A percentile compares a stretch with the other conserved stretches of the same genome.
Evolutionary conservation across 1,284 basidiomycete species (phyloP).

Genomic region (Inonotus obliquus): DNA sequence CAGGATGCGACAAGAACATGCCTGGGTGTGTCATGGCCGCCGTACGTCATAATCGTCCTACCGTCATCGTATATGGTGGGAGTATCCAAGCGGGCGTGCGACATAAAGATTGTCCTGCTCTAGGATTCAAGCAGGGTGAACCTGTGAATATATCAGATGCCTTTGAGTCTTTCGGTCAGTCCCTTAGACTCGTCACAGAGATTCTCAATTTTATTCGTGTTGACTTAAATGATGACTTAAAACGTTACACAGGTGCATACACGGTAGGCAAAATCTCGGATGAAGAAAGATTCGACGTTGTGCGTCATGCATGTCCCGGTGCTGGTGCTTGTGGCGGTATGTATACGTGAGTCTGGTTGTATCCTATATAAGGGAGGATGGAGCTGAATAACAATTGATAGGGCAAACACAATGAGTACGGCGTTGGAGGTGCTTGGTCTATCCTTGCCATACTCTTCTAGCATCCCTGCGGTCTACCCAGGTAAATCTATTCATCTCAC

Average conservation of each 20-base stretch:
- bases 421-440: conserved; percentile 89
- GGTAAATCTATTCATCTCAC: conserved; percentile 32
- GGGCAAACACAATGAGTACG: conserved; percentile 87
- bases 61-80: conserved; percentile 82
- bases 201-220: conserved; percentile 16
- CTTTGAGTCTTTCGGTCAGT: conserved; percentile 73
- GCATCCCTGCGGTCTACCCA: conserved; percentile 76
- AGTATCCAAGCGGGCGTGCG: conserved; percentile 76
- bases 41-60: conserved; percentile 78
- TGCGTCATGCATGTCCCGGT: conserved; percentile 80
- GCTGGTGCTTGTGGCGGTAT: conserved; percentile 78
- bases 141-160: conserved; percentile 80
- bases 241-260: conserved; percentile 51
- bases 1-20: conserved; percentile 93
- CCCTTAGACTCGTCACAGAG: conserved; percentile 3
- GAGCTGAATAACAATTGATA: conserved; percentile 21
- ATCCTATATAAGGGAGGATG: background rate
- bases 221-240: background rate
- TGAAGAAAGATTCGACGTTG: conserved; percentile 75
- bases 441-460: conserved; percentile 86
- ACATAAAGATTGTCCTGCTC: conserved; percentile 73
- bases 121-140: conserved; percentile 75
- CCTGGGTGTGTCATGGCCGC: conserved; percentile 87
- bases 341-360: conserved; percentile 56
- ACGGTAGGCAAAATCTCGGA: conserved; percentile 70